Conservation (phyloP, 1,284 basidiomycete genomes). For the Cryptococcus sp. region DNA sequence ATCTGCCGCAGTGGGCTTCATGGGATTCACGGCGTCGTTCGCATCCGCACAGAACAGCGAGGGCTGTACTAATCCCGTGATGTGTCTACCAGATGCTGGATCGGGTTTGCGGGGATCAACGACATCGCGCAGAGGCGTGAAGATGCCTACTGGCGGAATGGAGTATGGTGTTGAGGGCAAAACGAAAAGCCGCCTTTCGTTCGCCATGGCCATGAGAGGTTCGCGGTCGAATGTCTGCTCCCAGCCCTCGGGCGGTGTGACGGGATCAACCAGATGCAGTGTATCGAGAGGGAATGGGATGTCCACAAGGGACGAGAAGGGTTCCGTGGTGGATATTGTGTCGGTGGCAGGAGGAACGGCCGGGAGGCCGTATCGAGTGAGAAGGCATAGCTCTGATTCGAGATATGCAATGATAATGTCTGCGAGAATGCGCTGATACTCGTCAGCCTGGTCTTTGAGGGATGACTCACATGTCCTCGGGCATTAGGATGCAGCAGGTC, state of each 20-base stretch:
- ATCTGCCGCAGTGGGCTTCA: conserved; percentile 39
- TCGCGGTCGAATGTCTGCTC: conserved; percentile 39
- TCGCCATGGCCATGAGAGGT: conserved; percentile 27
- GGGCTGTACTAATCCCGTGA: conserved; percentile 44
- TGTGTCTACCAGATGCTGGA: conserved; percentile 29
- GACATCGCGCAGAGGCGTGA: conserved; percentile 46
- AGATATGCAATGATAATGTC: conserved; percentile 52
- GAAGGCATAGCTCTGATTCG: conserved; percentile 51
- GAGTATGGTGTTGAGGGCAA: conserved; percentile 42
- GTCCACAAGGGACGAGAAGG: conserved; percentile 37
- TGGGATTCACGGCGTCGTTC: conserved; percentile 46
- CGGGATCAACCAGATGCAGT: conserved; percentile 28
- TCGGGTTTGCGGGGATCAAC: conserved; percentile 38
- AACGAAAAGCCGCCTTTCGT: conserved; percentile 43
- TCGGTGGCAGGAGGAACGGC: conserved; percentile 21
- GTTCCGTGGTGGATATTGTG: conserved; percentile 38
- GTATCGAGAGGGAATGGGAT: conserved; percentile 43
- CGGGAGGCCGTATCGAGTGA: conserved; percentile 43
- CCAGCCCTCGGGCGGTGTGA: conserved; percentile 42
- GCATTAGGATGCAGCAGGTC: conserved; percentile 52
- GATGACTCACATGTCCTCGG: conserved; percentile 45
- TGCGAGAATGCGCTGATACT: conserved; percentile 43
- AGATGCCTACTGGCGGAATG: conserved; percentile 40
- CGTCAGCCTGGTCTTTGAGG: neutral
- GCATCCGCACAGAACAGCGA: conserved; percentile 52